Evolutionary conservation across 768 basidiomycete genomes (phyloP).

Genomic region (Rhodotorula kratochvilovae): DNA sequence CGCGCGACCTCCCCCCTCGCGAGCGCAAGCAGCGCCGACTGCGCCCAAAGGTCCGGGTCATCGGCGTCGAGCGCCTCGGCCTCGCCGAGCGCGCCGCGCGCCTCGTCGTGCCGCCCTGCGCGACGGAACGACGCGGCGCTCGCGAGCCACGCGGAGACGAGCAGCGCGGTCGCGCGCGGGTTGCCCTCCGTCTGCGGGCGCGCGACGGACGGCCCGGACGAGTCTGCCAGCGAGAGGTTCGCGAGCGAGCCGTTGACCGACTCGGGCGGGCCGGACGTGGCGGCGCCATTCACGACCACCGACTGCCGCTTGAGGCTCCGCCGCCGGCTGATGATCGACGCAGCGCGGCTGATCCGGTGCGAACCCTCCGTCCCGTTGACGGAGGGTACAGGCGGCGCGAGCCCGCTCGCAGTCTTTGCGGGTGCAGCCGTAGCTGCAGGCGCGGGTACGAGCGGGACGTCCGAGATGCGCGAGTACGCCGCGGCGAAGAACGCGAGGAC

Average conservation of each 20-base stretch:
- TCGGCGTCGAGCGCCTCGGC: conserved; percentile 60
- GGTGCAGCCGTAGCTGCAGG: not conserved
- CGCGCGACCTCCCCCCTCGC: conserved; percentile 57
- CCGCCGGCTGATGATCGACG: not conserved
- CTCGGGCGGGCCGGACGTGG: conserved; percentile 46
- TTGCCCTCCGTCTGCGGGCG: not conserved
- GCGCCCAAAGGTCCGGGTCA: not conserved
- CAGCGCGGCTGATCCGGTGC: not conserved
- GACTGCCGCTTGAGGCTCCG: not conserved
- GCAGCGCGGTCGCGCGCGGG: conserved; percentile 59
- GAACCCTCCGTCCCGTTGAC: not conserved
- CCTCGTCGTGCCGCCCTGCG: conserved; percentile 81
- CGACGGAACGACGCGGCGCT: conserved; percentile 89
- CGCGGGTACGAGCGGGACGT: not conserved
- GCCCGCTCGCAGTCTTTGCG: not conserved
- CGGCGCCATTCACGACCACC: not conserved
- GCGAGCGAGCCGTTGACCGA: conserved; percentile 18
- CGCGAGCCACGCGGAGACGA: conserved; percentile 88
- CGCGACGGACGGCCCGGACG: conserved; percentile 38
- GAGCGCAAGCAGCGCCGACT: conserved; percentile 72
- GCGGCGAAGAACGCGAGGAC: conserved; percentile 66
- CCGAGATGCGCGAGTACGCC: not conserved
- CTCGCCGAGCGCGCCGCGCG: conserved; percentile 85
- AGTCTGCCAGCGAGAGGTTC: not conserved
- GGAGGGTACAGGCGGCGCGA: not conserved